Evolutionary conservation across 2,329 filamentous ascomycete species (phyloP).

Genomic region (Hypomyces rosellus): DNA sequence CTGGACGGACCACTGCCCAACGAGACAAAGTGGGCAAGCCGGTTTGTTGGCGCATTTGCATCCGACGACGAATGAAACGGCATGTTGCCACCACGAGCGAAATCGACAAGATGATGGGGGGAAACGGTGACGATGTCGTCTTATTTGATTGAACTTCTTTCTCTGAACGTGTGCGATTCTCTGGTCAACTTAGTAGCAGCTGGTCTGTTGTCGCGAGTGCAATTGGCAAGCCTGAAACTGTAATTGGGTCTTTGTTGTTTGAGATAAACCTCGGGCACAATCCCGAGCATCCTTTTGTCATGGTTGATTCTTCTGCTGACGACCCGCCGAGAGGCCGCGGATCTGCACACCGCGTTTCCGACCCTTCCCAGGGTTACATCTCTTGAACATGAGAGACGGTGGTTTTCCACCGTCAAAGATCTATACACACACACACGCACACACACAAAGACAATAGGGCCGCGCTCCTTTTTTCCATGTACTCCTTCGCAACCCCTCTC

Average conservation of each 20-base stretch:
- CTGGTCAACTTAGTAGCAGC: too few relatives aligned
- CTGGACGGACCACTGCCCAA: too few relatives aligned
- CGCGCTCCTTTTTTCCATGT: slow-evolving; percentile 17
- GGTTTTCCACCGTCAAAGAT: slow-evolving; percentile 41
- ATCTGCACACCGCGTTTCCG: too few relatives aligned
- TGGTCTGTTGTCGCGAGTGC: too few relatives aligned
- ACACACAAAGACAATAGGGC: slow-evolving; percentile 26
- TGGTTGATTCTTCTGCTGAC: not conserved
- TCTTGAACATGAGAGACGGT: slow-evolving; percentile 37
- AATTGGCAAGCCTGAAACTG: too few relatives aligned
- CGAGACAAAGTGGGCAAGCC: slow-evolving; percentile 7
- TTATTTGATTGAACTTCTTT: too few relatives aligned
- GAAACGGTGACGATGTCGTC: not conserved
- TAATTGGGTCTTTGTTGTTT: too few relatives aligned
- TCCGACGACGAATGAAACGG: slow-evolving; percentile 9
- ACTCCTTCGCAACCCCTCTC: too few relatives aligned
- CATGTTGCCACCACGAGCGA: slow-evolving; percentile 10
- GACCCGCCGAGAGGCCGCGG: not conserved
- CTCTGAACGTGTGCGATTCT: too few relatives aligned
- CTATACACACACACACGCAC: slow-evolving; percentile 29
- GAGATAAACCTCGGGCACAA: not conserved
- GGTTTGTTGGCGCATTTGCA: slow-evolving; percentile 8
- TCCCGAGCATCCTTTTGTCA: not conserved
- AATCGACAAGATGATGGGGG: slow-evolving; percentile 2
- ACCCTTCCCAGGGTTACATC: slow-evolving; percentile 14